Conservation (phyloP, 305 asterid species). For the Coffea humblotiana region DNA sequence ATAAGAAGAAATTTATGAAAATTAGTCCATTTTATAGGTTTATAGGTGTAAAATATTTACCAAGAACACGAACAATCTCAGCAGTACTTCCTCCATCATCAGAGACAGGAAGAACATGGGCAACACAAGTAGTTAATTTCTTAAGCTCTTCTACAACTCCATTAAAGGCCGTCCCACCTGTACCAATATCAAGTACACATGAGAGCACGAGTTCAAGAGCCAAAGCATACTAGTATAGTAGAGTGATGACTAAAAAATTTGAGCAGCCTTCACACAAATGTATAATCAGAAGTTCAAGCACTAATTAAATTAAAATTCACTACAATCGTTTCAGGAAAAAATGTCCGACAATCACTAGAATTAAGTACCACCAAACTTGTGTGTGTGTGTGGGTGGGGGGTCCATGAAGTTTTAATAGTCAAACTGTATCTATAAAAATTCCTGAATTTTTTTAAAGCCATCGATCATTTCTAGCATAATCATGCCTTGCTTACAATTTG, state of each 20-base stretch:
- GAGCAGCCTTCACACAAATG: neutral
- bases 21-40: slow-evolving; percentile 19
- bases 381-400: neutral
- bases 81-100: slow-evolving; percentile 99
- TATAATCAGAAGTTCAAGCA: neutral
- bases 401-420: neutral
- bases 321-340: neutral
- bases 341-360: neutral
- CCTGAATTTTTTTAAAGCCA: neutral
- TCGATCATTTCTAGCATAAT: neutral
- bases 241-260: neutral
- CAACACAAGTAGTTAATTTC: slow-evolving; percentile 78
- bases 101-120: slow-evolving; percentile 97
- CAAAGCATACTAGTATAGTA: neutral
- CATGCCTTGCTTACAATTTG: no score
- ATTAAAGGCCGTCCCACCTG: slow-evolving; percentile 99
- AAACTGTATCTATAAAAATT: neutral
- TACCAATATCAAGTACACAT: neutral
- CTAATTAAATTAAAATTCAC: neutral
- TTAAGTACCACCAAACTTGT: neutral
- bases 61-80: slow-evolving; percentile 98
- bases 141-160: slow-evolving; percentile 97
- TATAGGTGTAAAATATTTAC: slow-evolving; percentile 40
- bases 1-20: slow-evolving; percentile 13
- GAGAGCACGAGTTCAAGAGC: neutral